These are phyloP conservation scores for Chlamydomonas applanata DNA, from an alignment of 139 green algal species.

Conservation along the genomic window DNA sequence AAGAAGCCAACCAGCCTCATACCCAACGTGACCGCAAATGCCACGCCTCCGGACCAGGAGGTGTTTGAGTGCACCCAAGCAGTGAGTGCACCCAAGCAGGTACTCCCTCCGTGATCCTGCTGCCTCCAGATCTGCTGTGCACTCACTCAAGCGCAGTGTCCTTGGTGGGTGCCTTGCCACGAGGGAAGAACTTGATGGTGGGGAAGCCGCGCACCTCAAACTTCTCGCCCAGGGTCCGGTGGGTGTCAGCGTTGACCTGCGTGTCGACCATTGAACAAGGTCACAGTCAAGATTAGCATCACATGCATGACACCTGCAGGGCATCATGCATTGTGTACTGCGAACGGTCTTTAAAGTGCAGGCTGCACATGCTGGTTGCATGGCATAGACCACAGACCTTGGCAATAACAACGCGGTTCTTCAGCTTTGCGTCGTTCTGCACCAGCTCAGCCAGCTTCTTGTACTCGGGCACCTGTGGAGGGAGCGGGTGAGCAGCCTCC, in stretches of 20 bases:
- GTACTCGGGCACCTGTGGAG: conserved; percentile 54
- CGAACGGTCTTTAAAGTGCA: no score
- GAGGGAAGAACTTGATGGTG: conserved; percentile 78
- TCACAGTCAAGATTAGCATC: no score
- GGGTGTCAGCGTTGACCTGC: conserved; percentile 80
- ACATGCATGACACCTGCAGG: no score
- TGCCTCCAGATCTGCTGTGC: not conserved
- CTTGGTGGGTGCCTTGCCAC: conserved; percentile 57
- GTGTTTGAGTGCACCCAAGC: no score
- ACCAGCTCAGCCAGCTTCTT: conserved; percentile 70
- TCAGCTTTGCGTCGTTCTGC: conserved; percentile 59
- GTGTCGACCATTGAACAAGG: not conserved
- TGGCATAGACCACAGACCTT: conserved; percentile 48
- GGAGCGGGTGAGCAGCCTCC: no score
- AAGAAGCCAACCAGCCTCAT: not conserved
- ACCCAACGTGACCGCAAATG: not conserved
- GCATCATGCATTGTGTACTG: no score
- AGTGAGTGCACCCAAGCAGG: no score
- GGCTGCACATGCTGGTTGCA: no score
- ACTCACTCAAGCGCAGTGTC: conserved; percentile 54
- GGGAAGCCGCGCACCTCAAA: conserved; percentile 84
- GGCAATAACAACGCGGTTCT: conserved; percentile 69
- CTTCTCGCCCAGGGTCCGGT: conserved; percentile 64
- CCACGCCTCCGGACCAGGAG: no score
- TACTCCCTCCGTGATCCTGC: no score